These are phyloP conservation scores for Trichosporon sp. DNA, from an alignment of 1,284 basidiomycete species.

Conservation along the genomic window DNA sequence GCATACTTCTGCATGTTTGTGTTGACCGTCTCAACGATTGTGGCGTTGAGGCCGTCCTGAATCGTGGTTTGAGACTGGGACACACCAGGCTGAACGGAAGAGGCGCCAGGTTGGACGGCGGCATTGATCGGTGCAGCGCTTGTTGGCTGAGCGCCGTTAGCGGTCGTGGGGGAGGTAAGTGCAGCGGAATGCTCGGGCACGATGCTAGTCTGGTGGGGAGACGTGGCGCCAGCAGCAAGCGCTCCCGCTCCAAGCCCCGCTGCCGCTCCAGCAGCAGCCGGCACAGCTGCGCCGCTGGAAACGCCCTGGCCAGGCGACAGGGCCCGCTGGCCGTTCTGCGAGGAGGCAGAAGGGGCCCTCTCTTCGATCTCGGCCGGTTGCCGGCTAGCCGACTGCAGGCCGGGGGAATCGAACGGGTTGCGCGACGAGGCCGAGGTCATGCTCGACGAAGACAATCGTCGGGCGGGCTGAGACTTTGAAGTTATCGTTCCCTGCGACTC, in stretches of 20 bases:
- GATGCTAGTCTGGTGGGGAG: not conserved
- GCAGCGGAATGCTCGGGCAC: not conserved
- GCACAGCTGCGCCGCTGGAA: not conserved
- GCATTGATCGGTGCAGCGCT: not conserved
- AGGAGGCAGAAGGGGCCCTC: not conserved
- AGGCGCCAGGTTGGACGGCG: not conserved
- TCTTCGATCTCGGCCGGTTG: not conserved
- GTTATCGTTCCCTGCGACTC: constrained; percentile 6
- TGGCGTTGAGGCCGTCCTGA: constrained; percentile 48
- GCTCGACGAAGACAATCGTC: constrained; percentile 15
- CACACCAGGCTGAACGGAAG: not conserved
- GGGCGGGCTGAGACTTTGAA: constrained; percentile 6
- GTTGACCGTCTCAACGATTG: constrained; percentile 60
- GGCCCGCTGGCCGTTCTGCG: constrained; percentile 1
- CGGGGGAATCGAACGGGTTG: constrained; percentile 53
- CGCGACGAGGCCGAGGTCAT: constrained; percentile 35
- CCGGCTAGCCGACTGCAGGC: constrained; percentile 23
- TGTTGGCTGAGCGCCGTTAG: not conserved
- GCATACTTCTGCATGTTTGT: constrained; percentile 53
- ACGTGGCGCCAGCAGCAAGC: not conserved
- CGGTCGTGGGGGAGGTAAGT: not conserved
- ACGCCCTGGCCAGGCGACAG: not conserved
- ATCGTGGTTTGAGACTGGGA: not conserved
- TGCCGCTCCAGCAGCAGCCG: constrained; percentile 22
- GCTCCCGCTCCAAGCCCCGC: constrained; percentile 1